Evolutionary conservation across 257 asterid species (phyloP).

Genomic region (Nyctanthes arbortristis): DNA sequence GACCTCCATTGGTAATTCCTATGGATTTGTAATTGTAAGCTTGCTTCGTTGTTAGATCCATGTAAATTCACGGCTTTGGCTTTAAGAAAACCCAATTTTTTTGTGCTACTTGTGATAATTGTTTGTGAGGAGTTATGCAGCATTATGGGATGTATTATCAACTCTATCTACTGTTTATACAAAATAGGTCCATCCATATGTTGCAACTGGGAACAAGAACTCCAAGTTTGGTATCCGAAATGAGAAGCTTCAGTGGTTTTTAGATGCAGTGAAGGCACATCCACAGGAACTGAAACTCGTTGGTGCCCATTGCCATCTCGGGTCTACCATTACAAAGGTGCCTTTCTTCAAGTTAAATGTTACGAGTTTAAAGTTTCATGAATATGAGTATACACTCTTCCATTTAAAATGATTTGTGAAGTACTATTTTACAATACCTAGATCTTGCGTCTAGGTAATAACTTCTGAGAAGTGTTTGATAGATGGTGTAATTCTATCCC

Average conservation of each 20-base stretch:
- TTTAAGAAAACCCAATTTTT: background rate
- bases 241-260: slow-evolving; percentile 94
- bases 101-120: background rate
- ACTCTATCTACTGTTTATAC: slow-evolving; percentile 15
- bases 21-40: background rate
- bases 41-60: background rate
- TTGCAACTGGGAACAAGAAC: slow-evolving; percentile 96
- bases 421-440: background rate
- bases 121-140: no score
- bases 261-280: slow-evolving; percentile 90
- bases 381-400: background rate
- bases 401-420: background rate
- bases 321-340: slow-evolving; percentile 97
- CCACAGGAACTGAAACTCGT: slow-evolving; percentile 88
- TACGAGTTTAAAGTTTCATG: background rate
- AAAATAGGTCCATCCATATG: slow-evolving; percentile 90
- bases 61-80: background rate
- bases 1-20: background rate
- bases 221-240: slow-evolving; percentile 95
- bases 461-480: no score
- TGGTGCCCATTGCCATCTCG: slow-evolving; percentile 98
- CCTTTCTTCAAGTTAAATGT: background rate
- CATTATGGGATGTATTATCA: background rate
- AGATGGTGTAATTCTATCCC: no score
- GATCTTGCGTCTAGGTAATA: no score